Percentiles rank a stretch among this genome's conserved stretches.
Evolutionary conservation across 805 yeast genomes (phyloP).

Genomic region (Sugiyamaella valdiviana): DNA sequence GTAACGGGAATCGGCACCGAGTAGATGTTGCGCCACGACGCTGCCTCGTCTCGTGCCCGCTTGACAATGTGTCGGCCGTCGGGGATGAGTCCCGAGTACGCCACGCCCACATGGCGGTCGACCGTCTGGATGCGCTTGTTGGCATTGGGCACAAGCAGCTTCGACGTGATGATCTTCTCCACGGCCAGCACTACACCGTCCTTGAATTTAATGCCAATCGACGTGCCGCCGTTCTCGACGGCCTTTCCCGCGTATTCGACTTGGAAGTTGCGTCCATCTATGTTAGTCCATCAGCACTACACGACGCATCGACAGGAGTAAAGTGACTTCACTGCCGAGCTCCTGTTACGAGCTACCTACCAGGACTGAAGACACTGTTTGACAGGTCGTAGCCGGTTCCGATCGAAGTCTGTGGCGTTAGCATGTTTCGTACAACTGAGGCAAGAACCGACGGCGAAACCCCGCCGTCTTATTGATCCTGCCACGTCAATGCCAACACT

Average conservation of each 20-base stretch:
- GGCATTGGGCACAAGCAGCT: conserved; percentile 79
- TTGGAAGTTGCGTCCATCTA: conserved; percentile 60
- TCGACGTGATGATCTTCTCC: conserved; percentile 85
- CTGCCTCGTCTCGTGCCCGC: conserved; percentile 89
- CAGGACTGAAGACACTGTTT: conserved; percentile 87
- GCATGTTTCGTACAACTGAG: not conserved
- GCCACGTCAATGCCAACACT: not conserved
- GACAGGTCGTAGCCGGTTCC: conserved; percentile 99
- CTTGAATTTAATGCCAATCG: conserved; percentile 83
- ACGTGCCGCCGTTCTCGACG: conserved; percentile 94
- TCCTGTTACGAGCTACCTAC: conserved; percentile 36
- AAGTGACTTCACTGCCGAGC: not conserved
- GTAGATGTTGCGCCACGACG: conserved; percentile 67
- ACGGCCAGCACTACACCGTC: conserved; percentile 97
- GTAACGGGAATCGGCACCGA: conserved; percentile 73
- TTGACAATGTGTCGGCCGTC: conserved; percentile 92
- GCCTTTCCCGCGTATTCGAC: conserved; percentile 98
- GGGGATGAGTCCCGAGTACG: conserved; percentile 90
- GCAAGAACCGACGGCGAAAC: not conserved
- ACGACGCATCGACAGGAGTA: not conserved
- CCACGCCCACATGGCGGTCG: conserved; percentile 87
- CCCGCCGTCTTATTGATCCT: not conserved
- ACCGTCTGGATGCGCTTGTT: conserved; percentile 88
- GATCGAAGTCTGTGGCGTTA: conserved; percentile 62
- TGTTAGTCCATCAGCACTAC: not conserved